Evolutionary conservation across 164 flowering plant genomes (phyloP).

Genomic region (Vitis rupestris): DNA sequence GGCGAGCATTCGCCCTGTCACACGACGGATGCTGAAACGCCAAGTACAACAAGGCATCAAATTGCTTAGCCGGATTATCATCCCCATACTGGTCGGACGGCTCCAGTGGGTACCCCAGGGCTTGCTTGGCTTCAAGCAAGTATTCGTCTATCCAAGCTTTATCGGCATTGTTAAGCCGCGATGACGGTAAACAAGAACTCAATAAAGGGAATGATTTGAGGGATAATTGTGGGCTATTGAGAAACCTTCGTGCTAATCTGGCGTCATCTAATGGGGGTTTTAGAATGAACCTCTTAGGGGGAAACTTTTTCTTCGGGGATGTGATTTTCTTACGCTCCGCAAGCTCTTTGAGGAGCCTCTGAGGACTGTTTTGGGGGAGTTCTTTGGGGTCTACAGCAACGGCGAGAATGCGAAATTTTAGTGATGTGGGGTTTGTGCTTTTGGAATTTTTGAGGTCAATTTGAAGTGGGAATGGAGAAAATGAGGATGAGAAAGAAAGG

Average conservation of each 20-base stretch:
- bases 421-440: conserved; percentile 18
- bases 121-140: conserved; percentile 89
- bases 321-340: conserved; percentile 65
- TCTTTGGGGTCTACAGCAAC: conserved; percentile 67
- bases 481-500: conserved; percentile 62
- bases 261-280: conserved; percentile 90
- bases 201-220: conserved; percentile 82
- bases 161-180: conserved; percentile 80
- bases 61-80: conserved; percentile 90
- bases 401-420: conserved; percentile 34
- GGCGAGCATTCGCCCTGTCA: conserved; percentile 74
- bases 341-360: conserved; percentile 86
- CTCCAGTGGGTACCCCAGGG: conserved; percentile 90
- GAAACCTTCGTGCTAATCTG: conserved; percentile 69
- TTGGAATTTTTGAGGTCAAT: conserved; percentile 32
- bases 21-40: conserved; percentile 93
- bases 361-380: conserved; percentile 76
- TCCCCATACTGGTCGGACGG: conserved; percentile 67
- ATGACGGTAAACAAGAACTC: conserved; percentile 84
- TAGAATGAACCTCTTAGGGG: conserved; percentile 76
- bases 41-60: conserved; percentile 84
- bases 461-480: conserved; percentile 46
- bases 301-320: conserved; percentile 68
- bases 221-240: conserved; percentile 90
- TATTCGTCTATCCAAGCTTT: conserved; percentile 93